Base-by-base conservation (phyloP, 2,329 filamentous ascomycete genomes). In the Alternaria novae-zelandiae region DNA sequence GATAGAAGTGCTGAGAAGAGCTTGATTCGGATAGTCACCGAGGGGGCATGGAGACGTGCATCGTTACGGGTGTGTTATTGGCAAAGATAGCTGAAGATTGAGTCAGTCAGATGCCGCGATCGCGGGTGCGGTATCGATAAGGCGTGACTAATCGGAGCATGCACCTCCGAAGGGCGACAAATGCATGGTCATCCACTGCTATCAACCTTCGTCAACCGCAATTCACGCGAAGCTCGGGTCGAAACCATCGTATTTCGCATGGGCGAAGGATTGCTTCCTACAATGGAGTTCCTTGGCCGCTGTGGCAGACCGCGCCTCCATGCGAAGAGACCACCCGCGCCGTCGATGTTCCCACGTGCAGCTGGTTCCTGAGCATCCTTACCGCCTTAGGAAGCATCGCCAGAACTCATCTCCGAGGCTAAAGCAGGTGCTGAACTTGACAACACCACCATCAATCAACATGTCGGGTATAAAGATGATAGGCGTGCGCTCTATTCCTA, bases 381-480 rank as follows among this genome's bases (percentile, higher is more conserved):
- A 46, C 73, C 71, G 59, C 26, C 63, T 69, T 70, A 50, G 71
- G 71, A 67, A 70, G 61, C 65, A 70, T 62, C 53, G 68, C 68
- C 69, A 41, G 63, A 59, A 53, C 41, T 69, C 69, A 73, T 73
- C 65, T 72, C 71, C 71, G 71, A 70, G 44, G 53, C 61, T 63
- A 63, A 54, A 41, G 41, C 53, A 36, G 25, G 41, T 51, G 11
- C 43, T 53, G 23, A 28, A 30, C 13, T 57, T 51, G 26, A 43
- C 15, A 53, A 49, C 57, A 45, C 53, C 30, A 30, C 13, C 4
- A 32, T 15, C 12, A 21, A 55, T 45, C 49, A 41, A 36, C 12
- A 41, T 46, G 21, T 36, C 6, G 12, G 26, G 17, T 63, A 63
- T 59, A 68, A 65, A 46, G 49, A 51, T 47, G 44, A 44, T 26